Percentiles rank a stretch among this genome's conserved stretches.
Evolutionary conservation across 2,329 filamentous ascomycete genomes (phyloP).

Genomic region (Aspergillus fumigatus): DNA sequence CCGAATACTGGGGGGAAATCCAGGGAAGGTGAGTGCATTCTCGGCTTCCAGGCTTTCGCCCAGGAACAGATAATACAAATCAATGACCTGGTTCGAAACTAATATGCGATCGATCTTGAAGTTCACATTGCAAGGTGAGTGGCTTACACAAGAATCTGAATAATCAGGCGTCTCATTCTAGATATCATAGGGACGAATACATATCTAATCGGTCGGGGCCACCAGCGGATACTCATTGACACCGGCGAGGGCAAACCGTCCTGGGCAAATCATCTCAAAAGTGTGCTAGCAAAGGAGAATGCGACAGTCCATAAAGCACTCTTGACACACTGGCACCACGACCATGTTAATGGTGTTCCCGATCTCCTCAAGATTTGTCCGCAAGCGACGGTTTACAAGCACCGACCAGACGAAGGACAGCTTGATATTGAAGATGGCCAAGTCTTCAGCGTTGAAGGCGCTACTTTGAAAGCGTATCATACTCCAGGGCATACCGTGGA

Average conservation of each 20-base stretch:
- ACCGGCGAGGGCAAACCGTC: constrained; percentile 75
- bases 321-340: constrained; percentile 88
- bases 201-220: constrained; percentile 78
- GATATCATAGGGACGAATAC: constrained; percentile 71
- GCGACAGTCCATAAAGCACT: constrained; percentile 66
- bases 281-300: constrained; percentile 62
- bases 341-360: constrained; percentile 73
- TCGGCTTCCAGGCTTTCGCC: background rate
- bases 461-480: constrained; percentile 62
- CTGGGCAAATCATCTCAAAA: constrained; percentile 66
- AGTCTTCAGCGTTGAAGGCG: constrained; percentile 48
- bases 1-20: constrained; percentile 84
- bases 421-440: constrained; percentile 54
- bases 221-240: constrained; percentile 74
- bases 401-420: constrained; percentile 51
- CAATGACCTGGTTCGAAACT: background rate
- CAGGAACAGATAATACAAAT: background rate
- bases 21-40: constrained; percentile 60
- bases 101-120: constrained; percentile 12
- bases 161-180: background rate
- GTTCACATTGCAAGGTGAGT: constrained; percentile 57
- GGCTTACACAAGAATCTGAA: background rate
- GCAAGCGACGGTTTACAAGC: constrained; percentile 61
- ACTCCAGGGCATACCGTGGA: constrained; percentile 75
- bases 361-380: constrained; percentile 66